Base-by-base conservation (phyloP, 352 stramenopile species). In the Globisporangium megalacanthum region DNA sequence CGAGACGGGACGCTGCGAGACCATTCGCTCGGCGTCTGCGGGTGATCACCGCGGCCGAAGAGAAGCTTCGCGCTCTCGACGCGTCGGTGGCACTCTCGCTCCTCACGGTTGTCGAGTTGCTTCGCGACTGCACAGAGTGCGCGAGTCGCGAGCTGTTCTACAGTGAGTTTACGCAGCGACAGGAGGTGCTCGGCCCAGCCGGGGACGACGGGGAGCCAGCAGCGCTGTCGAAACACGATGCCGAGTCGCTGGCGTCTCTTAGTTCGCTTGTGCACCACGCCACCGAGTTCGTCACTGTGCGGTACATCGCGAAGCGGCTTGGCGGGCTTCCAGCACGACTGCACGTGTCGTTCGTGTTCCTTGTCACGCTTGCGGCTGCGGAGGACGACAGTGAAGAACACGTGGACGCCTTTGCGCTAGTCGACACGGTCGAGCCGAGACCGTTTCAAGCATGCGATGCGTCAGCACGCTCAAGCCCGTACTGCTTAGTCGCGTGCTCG, bases 261-360 rank as follows among this genome's bases (percentile, higher is more conserved):
- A 10, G 0, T 6, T 15, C 39, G 35, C 36, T 56, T 1, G 58
- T 60, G 14, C 44, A 41, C 15, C 39, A 61, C 35, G 15, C 53
- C 22, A 22, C 64, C 45, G 19, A 55, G 25, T 48, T 54, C 17
- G 65, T 55, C 17, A 68, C 64, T 0, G 11, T 46, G 7, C 54
- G 22, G 15, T 80, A 65, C 20, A 44, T 75, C 6, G 50, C 52
- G 10, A 60, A 68, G 36, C 58, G 71, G 10, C 66, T 80, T 2
- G 59, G 39, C 47, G 63, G 60, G 3, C 50, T 80, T 4, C 69
- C 69, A n/a, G 60, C 58, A 14, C 55, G 61, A 0, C 36, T 75
- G 13, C 64, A 73, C 33, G 48, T 51, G 58, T 58, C 52, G 6
- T 77, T 75, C 48, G 13, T 75, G 46, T 46, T 80, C 11, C 46